Percentiles rank a stretch among this genome's conserved stretches.
phyloP scores from a whole-genome alignment of 2,329 filamentous ascomycete genomes.

The Ceratocystis alfenasii region DNA sequence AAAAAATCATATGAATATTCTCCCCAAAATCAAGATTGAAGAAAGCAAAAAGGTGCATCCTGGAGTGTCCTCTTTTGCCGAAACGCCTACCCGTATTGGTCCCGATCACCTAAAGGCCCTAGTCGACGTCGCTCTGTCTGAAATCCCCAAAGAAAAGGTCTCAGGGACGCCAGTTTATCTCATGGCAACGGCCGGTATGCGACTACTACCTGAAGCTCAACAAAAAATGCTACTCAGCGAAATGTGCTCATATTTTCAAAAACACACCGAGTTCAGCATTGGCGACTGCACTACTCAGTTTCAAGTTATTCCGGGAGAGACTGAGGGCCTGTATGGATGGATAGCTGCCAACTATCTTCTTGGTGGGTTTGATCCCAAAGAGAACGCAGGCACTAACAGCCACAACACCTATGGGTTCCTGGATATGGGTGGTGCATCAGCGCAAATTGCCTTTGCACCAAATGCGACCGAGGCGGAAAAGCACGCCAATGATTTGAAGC shows the following conservation, averaged over 20 bases:
- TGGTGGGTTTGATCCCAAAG: slow-evolving; percentile 72
- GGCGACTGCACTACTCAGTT: slow-evolving; percentile 85
- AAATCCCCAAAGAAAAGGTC: slow-evolving; percentile 65
- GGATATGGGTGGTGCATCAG: slow-evolving; percentile 96
- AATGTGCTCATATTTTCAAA: slow-evolving; percentile 70
- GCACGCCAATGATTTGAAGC: slow-evolving; percentile 77
- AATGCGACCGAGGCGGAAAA: slow-evolving; percentile 82
- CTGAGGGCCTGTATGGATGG: slow-evolving; percentile 94
- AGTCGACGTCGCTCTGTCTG: slow-evolving; percentile 65
- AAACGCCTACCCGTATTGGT: slow-evolving; percentile 63
- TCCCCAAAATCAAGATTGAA: slow-evolving; percentile 74
- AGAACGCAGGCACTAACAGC: slow-evolving; percentile 54
- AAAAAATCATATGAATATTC: slow-evolving; percentile 38
- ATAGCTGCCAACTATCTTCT: slow-evolving; percentile 92
- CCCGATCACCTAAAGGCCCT: slow-evolving; percentile 68
- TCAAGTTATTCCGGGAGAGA: slow-evolving; percentile 90
- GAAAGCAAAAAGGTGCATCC: slow-evolving; percentile 90
- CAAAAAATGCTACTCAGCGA: slow-evolving; percentile 60
- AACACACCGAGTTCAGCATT: slow-evolving; percentile 66
- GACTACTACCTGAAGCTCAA: slow-evolving; percentile 63
- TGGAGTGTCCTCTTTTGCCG: slow-evolving; percentile 80
- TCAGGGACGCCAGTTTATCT: slow-evolving; percentile 83
- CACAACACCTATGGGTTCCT: slow-evolving; percentile 96
- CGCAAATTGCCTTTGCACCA: slow-evolving; percentile 94
- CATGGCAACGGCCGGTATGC: slow-evolving; percentile 91